These are phyloP conservation scores for Podaxis sp. DNA, from an alignment of 768 basidiomycete genomes.

Conservation along the genomic window DNA sequence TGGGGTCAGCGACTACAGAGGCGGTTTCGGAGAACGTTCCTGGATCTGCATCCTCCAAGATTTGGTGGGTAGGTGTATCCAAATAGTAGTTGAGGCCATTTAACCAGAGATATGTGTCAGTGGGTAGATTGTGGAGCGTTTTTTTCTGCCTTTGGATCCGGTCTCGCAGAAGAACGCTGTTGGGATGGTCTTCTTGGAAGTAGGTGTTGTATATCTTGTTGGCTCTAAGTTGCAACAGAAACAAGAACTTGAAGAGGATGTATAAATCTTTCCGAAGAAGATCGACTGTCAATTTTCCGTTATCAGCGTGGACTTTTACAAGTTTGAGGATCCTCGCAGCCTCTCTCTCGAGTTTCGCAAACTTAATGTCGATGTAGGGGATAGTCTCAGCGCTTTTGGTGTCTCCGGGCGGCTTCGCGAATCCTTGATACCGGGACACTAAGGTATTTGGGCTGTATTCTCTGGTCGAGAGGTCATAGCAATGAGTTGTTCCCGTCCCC, in stretches of 20 bases:
- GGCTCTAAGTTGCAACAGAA: constrained; percentile 30
- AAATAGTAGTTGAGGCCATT: constrained; percentile 27
- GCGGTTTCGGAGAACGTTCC: neutral
- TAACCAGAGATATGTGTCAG: constrained; percentile 25
- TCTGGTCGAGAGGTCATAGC: constrained; percentile 20
- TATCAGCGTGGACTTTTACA: constrained; percentile 12
- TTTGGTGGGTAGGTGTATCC: constrained; percentile 20
- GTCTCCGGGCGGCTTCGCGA: constrained; percentile 24
- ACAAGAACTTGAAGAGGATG: constrained; percentile 30
- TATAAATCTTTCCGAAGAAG: constrained; percentile 25
- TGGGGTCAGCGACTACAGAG: constrained; percentile 15
- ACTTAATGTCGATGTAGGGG: constrained; percentile 24
- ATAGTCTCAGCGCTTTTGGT: constrained; percentile 16
- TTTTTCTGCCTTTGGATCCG: constrained; percentile 23
- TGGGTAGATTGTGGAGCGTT: constrained; percentile 15
- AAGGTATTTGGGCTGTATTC: constrained; percentile 7
- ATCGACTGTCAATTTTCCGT: constrained; percentile 3
- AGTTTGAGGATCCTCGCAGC: constrained; percentile 20
- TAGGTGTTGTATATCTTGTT: constrained; percentile 18
- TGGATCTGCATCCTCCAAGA: constrained; percentile 20
- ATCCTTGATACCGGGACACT: constrained; percentile 16
- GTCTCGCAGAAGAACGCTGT: constrained; percentile 14
- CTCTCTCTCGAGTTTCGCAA: constrained; percentile 23
- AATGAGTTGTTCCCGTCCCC: constrained; percentile 13
- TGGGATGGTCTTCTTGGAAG: constrained; percentile 23